Evolutionary conservation across 306 rosid genomes (phyloP).

Genomic region (Trifolium pratense): DNA sequence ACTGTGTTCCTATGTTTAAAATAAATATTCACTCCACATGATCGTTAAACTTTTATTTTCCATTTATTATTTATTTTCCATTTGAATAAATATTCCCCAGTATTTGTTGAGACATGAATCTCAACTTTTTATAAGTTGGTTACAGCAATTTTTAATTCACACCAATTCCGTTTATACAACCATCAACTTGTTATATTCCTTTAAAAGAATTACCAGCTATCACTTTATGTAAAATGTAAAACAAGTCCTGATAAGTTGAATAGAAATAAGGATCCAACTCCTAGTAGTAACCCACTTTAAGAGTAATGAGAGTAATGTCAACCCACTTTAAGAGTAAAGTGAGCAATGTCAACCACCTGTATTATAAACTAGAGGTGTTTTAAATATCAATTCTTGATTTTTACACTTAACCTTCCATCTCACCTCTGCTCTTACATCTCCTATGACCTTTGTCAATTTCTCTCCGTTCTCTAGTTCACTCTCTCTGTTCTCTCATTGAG

Average conservation of each 20-base stretch:
- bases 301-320: no score
- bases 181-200: neutral
- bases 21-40: neutral
- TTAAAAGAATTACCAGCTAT: slow-evolving; percentile 3
- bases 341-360: no score
- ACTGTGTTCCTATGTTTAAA: neutral
- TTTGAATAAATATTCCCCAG: neutral
- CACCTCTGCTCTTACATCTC: no score
- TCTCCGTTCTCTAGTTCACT: no score
- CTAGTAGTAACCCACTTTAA: neutral
- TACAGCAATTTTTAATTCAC: neutral
- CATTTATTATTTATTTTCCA: neutral
- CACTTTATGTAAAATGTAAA: slow-evolving; percentile 1
- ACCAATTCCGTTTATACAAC: neutral
- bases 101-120: neutral
- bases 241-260: neutral
- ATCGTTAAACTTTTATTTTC: neutral
- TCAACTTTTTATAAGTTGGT: neutral
- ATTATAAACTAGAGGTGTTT: no score
- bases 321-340: no score
- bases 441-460: no score
- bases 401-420: no score
- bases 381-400: no score
- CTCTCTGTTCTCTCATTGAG: no score
- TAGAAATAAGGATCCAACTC: neutral